Conservation (phyloP, 139 green algal genomes). For the Astrephomene gubernaculifera region DNA sequence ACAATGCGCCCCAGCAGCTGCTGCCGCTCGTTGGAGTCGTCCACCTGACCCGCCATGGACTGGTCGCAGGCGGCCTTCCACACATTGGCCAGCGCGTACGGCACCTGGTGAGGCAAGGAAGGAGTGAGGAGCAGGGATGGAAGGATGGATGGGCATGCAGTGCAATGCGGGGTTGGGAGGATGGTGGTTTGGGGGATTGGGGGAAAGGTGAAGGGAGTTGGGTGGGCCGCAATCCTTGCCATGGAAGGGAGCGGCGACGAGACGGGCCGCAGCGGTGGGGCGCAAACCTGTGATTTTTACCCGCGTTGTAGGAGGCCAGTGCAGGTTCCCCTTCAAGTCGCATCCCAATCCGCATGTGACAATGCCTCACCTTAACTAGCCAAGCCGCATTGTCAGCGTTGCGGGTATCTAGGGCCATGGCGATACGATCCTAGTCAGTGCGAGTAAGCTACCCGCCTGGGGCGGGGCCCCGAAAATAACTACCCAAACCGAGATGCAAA, state of each 20-base stretch:
- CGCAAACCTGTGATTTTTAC: no score
- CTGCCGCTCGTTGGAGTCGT: not conserved
- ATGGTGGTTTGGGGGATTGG: not conserved
- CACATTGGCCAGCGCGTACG: slow-evolving; percentile 14
- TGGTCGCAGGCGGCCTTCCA: slow-evolving; percentile 38
- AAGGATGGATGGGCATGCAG: no score
- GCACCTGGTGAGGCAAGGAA: no score
- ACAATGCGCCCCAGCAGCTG: slow-evolving; percentile 18
- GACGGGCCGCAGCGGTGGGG: no score
- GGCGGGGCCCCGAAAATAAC: not conserved
- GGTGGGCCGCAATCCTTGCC: not conserved
- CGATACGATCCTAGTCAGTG: not conserved
- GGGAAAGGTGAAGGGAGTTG: not conserved
- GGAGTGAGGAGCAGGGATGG: no score
- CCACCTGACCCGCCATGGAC: slow-evolving; percentile 33
- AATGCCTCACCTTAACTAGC: slow-evolving; percentile 31
- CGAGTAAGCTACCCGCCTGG: not conserved
- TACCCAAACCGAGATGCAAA: no score
- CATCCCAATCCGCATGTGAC: no score
- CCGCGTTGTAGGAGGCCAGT: no score
- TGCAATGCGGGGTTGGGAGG: no score
- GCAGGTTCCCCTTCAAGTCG: no score
- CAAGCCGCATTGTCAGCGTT: slow-evolving; percentile 10
- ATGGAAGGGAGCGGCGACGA: no score
- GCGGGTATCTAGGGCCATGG: slow-evolving; percentile 14